A percentile compares a stretch with the other conserved stretches of the same genome.
Evolutionary conservation across 2,329 filamentous ascomycete species (phyloP).

Genomic region (Cladophialophora immunda): DNA sequence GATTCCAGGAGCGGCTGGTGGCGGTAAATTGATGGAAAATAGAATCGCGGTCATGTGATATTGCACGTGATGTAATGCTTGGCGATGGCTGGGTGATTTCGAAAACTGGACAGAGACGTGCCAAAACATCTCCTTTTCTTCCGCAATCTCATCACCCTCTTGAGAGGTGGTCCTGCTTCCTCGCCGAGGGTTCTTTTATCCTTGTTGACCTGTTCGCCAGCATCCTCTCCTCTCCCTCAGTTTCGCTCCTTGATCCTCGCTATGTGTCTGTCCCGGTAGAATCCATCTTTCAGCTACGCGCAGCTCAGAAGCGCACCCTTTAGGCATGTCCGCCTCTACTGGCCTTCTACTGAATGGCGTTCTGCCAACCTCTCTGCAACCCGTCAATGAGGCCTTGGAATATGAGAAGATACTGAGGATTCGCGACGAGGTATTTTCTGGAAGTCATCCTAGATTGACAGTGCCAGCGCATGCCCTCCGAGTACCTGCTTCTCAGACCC

Average conservation of each 20-base stretch:
- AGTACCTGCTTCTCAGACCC: conserved; percentile 49
- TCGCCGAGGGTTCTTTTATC: not conserved
- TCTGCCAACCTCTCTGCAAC: conserved; percentile 39
- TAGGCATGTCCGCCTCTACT: conserved; percentile 38
- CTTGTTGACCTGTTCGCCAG: not conserved
- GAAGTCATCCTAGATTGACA: conserved; percentile 68
- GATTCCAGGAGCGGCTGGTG: not conserved
- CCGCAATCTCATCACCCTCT: not conserved
- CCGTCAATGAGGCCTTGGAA: conserved; percentile 67
- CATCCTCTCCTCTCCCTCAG: conserved; percentile 5
- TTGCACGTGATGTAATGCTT: not conserved
- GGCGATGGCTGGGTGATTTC: conserved; percentile 1
- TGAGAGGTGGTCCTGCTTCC: conserved; percentile 9
- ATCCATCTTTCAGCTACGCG: conserved; percentile 21
- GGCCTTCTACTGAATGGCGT: conserved; percentile 42
- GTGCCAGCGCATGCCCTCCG: conserved; percentile 63
- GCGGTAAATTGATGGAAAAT: not conserved
- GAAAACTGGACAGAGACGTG: not conserved
- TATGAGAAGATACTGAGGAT: conserved; percentile 84
- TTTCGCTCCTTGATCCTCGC: conserved; percentile 15
- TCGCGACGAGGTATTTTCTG: conserved; percentile 81
- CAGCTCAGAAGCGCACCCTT: conserved; percentile 30
- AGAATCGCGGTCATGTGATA: not conserved
- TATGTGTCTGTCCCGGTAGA: conserved; percentile 34
- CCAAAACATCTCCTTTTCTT: conserved; percentile 16